Base-by-base conservation (phyloP, 2,329 filamentous ascomycete genomes). In the Chlorencoelia australis region DNA sequence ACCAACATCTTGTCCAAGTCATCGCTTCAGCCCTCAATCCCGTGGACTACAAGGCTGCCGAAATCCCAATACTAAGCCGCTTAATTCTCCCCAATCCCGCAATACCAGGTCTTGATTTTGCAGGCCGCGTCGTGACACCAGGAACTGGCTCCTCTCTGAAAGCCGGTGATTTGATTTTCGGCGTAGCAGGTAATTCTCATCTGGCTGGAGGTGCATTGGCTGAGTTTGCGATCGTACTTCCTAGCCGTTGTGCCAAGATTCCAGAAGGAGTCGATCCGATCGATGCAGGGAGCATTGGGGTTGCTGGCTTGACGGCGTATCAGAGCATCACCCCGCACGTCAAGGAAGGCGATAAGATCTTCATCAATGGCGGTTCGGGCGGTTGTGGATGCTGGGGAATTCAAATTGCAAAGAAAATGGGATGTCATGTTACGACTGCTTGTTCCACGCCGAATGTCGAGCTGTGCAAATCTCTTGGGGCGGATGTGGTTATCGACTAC, bases 281-380 rank as follows among this genome's bases (percentile, higher is more conserved):
- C 8, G 26, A 47, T 21, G 46, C 40, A 2, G 35, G 41, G 0
- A 33, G 30, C 10, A 21, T 50, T 9, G 41, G 42, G 3, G 33
- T 44, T n/a, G 44, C 46, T 6, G 46, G 44, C 7, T 13, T 46
- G 21, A 48, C 48, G 1, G 46, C 48, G 0, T 47, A 46, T 28
- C 46, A 47, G 33, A 43, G 37, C 20, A 57, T 73, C 16, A 53
- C 68, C n/a, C 62, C 63, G 1, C 17, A 30, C 54, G 63, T 68
- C 30, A 59, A 61, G 15, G 42, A 55, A 4, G 73, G 73, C n/a
- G 64, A 71, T 34, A 68, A 65, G 46, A 63, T 82, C 6, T 73
- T 81, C 48, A 68, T 81, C 53, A 80, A 81, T 45, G 76, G 75
- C 9, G 75, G 75, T 0, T 73, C 67, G 5, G 78, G 78, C 7